Evolutionary conservation across 2,329 filamentous ascomycete species (phyloP).

Genomic region (Thelonectria rubi): DNA sequence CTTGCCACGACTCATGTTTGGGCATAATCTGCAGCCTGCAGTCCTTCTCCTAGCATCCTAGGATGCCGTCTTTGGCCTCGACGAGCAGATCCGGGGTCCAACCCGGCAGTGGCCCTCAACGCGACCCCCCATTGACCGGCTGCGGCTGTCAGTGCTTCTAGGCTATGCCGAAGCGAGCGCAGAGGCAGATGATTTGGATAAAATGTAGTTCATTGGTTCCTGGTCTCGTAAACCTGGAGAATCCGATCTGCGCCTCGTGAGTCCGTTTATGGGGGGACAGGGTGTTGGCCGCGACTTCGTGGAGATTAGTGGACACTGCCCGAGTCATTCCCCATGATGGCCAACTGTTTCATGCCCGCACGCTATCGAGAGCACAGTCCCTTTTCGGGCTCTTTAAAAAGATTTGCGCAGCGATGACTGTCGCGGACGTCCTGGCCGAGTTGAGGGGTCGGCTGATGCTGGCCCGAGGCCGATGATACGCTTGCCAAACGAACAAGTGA

Average conservation of each 20-base stretch:
- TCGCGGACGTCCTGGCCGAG: neutral
- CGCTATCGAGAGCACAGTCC: neutral
- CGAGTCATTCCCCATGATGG: conserved; percentile 4
- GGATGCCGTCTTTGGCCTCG: neutral
- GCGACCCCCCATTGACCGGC: neutral
- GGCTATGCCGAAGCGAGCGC: neutral
- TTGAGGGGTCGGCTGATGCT: neutral
- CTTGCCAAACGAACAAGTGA: neutral
- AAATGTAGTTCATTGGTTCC: conserved; percentile 6
- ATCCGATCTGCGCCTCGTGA: neutral
- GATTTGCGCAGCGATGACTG: neutral
- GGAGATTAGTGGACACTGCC: conserved; percentile 4
- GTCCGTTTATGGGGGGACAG: neutral
- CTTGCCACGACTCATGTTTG: conserved; percentile 10
- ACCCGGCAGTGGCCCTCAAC: neutral
- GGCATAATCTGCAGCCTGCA: conserved; percentile 3
- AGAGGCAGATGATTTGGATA: neutral
- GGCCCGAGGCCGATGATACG: neutral
- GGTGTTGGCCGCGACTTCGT: neutral
- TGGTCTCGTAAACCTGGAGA: conserved; percentile 4
- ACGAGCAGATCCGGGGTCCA: neutral
- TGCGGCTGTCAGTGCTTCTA: neutral
- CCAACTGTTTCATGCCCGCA: conserved; percentile 1
- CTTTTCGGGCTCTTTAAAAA: too few relatives aligned
- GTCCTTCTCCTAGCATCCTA: neutral